Evolutionary conservation across 257 asterid species (phyloP), one percentile per base, ranked within the genome.

Genomic region (Haberlea rhodopensis): DNA sequence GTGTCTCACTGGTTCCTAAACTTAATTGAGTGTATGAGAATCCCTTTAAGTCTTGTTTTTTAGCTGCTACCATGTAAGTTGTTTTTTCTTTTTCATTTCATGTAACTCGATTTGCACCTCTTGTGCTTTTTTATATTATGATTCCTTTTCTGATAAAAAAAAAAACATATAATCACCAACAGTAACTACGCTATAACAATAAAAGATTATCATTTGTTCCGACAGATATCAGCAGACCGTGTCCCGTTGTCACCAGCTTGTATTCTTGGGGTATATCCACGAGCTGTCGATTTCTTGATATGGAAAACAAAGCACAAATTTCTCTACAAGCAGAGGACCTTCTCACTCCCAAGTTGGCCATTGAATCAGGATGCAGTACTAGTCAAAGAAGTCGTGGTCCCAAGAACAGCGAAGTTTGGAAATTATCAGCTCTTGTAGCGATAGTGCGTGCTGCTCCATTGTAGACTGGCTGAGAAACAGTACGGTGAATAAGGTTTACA

Each of bases 401-500:
- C 53, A 53, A 34, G 65, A 65, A 58, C 40, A 52, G 78, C 59
- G 22, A 49, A 43, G 56, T 25, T 63, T 51, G 75, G 13, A 27
- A 24, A 28, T 15, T 32, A 21, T 32, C 62, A 59, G 63, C 24
- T 55, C 61, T 66, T 55, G 5, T 53, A 60, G 70, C 57, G 56
- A 65, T 66, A 66, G 61, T 64, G 55, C 25, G 65, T 62, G 70
- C 32, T 26, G 3, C 55, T 66, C 65, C 70, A 51, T 51, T 58
- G 52, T 53, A 46, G 68, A 40, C 52, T 29, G 53, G 48, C 65
- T 21, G 62, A 59, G 23, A 48, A 56, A 72, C 23, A 45, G 45
- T 59, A 60, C 28, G 23, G 40, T 25, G 61, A 62, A 75, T 29
- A 65, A 62, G 70, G 72, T 59, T 84, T 86, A 89, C 96, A 89